Evolutionary conservation across 2,329 filamentous ascomycete species (phyloP).

Genomic region (Sporothrix pallida): DNA sequence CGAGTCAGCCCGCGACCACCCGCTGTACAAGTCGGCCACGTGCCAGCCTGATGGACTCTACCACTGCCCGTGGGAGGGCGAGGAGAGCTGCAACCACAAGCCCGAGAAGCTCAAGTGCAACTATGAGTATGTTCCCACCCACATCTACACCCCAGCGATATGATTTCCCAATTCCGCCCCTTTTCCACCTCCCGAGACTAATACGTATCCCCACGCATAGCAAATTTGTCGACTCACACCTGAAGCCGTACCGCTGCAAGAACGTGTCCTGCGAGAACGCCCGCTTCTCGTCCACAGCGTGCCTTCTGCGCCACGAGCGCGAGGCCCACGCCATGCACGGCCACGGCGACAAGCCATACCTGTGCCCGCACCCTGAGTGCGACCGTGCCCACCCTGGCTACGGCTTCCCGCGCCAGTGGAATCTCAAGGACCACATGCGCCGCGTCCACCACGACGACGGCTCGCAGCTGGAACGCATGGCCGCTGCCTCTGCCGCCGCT

Average conservation of each 20-base stretch:
- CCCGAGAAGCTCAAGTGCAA: conserved; percentile 98
- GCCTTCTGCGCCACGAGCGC: conserved; percentile 90
- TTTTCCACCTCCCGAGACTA: background rate
- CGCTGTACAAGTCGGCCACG: conserved; percentile 70
- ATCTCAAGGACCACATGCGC: conserved; percentile 96
- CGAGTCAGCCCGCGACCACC: conserved; percentile 68
- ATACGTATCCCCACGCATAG: conserved; percentile 52
- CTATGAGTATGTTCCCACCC: conserved; percentile 76
- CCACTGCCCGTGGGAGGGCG: conserved; percentile 86
- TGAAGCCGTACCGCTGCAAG: conserved; percentile 97
- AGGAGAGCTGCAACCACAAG: conserved; percentile 79
- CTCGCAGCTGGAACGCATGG: conserved; percentile 4
- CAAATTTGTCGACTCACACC: conserved; percentile 95
- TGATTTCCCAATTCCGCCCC: background rate
- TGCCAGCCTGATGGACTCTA: conserved; percentile 79
- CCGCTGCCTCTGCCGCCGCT: conserved; percentile 27
- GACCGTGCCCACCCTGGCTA: conserved; percentile 81
- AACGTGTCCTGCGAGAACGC: conserved; percentile 79
- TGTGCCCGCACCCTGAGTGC: conserved; percentile 86
- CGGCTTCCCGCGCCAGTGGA: conserved; percentile 94
- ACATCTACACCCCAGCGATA: background rate
- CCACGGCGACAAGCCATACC: conserved; percentile 88
- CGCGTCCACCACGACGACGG: conserved; percentile 77
- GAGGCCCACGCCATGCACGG: conserved; percentile 96
- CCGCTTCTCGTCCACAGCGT: conserved; percentile 93